phyloP scores from a whole-genome alignment of 106 monocot genomes.

The Alisma plantagoaquatica region DNA sequence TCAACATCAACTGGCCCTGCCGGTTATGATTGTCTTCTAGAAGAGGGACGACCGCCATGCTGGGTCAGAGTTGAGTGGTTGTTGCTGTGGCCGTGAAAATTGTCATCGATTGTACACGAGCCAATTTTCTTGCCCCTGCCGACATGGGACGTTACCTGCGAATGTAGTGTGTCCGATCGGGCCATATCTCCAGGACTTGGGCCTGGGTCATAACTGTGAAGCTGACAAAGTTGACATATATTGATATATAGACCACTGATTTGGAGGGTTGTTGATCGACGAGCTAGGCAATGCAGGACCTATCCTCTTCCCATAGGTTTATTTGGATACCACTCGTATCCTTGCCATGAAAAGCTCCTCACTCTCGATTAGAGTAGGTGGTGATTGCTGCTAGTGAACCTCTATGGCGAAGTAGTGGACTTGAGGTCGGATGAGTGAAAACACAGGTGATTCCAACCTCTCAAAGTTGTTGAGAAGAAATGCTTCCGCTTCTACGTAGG shows the following conservation, averaged over 20 bases:
- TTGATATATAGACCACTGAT: conserved; percentile 46
- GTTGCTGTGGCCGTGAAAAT: background rate
- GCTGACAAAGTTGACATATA: conserved; percentile 44
- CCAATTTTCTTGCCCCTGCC: no score
- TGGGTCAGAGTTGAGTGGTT: no score
- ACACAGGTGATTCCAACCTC: conserved; percentile 10
- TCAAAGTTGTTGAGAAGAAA: conserved; percentile 28
- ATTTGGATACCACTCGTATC: background rate
- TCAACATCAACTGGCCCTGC: no score
- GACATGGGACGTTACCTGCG: no score
- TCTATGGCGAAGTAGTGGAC: conserved; percentile 18
- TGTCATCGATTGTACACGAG: background rate
- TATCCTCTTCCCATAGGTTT: conserved; percentile 9
- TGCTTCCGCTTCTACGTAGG: conserved; percentile 8
- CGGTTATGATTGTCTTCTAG: conserved; percentile 16
- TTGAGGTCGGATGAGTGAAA: conserved; percentile 12
- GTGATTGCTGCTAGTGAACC: no score
- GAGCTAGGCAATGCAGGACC: conserved; percentile 14
- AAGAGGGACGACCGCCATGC: no score
- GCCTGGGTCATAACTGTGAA: conserved; percentile 12
- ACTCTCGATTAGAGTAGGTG: background rate
- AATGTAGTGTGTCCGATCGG: conserved; percentile 24
- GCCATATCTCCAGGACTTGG: conserved; percentile 29
- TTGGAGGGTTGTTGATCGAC: conserved; percentile 21
- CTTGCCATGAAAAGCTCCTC: background rate